Evolutionary conservation across 768 basidiomycete species (phyloP).

Genomic region (Lyophyllum semitale): DNA sequence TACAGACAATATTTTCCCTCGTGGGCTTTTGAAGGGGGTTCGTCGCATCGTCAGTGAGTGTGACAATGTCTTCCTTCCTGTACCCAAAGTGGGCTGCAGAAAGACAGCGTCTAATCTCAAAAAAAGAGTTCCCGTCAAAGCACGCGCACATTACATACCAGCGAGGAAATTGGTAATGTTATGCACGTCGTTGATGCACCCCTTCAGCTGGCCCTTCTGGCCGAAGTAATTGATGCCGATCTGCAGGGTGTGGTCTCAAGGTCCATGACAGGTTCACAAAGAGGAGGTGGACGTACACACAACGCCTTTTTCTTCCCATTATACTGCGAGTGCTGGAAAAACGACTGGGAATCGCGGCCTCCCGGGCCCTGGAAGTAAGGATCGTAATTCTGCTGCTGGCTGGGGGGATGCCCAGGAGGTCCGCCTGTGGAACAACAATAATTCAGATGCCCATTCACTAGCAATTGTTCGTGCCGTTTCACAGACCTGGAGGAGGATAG

Average conservation of each 20-base stretch:
- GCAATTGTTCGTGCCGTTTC: neutral
- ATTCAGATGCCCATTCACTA: neutral
- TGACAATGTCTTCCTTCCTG: slow-evolving; percentile 77
- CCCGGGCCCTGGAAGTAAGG: slow-evolving; percentile 52
- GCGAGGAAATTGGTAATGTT: slow-evolving; percentile 81
- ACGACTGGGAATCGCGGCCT: slow-evolving; percentile 54
- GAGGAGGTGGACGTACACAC: slow-evolving; percentile 57
- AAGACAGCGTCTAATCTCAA: neutral
- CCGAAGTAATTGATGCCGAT: slow-evolving; percentile 90
- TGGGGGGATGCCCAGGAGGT: slow-evolving; percentile 55
- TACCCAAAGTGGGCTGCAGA: slow-evolving; percentile 63
- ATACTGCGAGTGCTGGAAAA: slow-evolving; percentile 89
- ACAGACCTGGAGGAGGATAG: slow-evolving; percentile 26
- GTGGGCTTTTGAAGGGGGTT: slow-evolving; percentile 74
- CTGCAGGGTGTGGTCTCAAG: slow-evolving; percentile 35
- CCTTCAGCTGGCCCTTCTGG: slow-evolving; percentile 63
- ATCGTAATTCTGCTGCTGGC: slow-evolving; percentile 62
- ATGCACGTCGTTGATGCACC: slow-evolving; percentile 90
- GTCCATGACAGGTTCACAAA: neutral
- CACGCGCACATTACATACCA: slow-evolving; percentile 40
- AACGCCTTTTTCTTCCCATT: slow-evolving; percentile 87
- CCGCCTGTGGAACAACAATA: slow-evolving; percentile 23
- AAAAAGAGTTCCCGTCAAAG: neutral
- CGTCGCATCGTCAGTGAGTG: slow-evolving; percentile 75
- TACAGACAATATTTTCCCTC: slow-evolving; percentile 71